Conservation (phyloP, 1,284 basidiomycete species). For the Porodaedalea pini region DNA sequence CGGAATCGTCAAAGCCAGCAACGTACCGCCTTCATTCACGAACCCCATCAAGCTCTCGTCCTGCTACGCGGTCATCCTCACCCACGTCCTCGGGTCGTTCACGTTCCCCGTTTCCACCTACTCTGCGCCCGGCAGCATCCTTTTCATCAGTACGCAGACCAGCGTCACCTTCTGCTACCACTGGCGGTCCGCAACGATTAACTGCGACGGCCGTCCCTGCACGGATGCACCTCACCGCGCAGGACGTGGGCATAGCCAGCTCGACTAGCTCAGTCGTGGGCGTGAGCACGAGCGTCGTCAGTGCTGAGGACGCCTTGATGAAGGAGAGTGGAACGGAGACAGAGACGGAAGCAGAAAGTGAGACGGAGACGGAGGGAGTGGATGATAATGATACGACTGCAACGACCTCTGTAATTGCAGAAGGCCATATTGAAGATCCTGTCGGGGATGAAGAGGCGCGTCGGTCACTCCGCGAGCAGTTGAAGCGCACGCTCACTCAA, state of each 20-base stretch:
- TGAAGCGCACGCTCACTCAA: conserved; percentile 60
- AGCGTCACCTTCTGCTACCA: neutral
- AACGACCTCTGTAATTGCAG: conserved; percentile 42
- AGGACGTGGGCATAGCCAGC: neutral
- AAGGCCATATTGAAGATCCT: conserved; percentile 38
- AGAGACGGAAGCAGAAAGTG: conserved; percentile 54
- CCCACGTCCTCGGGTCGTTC: neutral
- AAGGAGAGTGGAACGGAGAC: conserved; percentile 58
- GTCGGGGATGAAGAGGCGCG: conserved; percentile 55
- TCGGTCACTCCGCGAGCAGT: conserved; percentile 61
- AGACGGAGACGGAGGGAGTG: conserved; percentile 44
- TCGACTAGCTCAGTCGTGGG: conserved; percentile 59
- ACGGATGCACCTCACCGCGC: neutral
- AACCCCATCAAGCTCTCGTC: conserved; percentile 1
- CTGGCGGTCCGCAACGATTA: conserved; percentile 5
- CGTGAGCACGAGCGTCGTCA: conserved; percentile 53
- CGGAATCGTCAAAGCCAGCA: neutral
- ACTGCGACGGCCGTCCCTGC: conserved; percentile 12
- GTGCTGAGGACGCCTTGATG: conserved; percentile 56
- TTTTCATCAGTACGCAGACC: conserved; percentile 4
- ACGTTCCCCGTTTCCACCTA: conserved; percentile 6
- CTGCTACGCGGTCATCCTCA: conserved; percentile 9
- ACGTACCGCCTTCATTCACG: neutral
- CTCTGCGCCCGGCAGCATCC: conserved; percentile 9
- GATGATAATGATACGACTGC: conserved; percentile 54